These are phyloP conservation scores for Micractinium conductrix DNA, from an alignment of 139 green algal genomes.

Conservation along the genomic window DNA sequence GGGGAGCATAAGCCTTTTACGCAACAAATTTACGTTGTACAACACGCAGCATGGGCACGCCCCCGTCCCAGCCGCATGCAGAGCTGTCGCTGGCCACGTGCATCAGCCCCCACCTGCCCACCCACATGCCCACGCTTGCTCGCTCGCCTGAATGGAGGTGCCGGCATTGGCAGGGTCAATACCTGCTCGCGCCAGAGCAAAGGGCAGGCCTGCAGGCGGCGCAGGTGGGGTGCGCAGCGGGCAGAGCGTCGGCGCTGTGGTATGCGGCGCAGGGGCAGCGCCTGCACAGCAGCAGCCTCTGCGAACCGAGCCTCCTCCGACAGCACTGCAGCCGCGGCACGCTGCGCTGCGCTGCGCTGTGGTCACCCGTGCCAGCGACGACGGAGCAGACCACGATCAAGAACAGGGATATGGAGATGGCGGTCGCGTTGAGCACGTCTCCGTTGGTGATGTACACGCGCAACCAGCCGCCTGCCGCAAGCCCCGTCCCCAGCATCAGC, in stretches of 20 bases:
- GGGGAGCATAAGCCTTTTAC: not conserved
- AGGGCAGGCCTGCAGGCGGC: conserved; percentile 70
- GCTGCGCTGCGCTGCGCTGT: too few relatives aligned
- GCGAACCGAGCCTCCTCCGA: too few relatives aligned
- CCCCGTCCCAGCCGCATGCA: not conserved
- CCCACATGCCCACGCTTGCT: not conserved
- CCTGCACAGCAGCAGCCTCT: too few relatives aligned
- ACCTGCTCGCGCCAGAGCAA: conserved; percentile 68
- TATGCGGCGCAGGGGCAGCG: too few relatives aligned
- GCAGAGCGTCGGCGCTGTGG: not conserved
- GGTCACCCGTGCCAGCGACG: conserved; percentile 66
- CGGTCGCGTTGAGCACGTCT: conserved; percentile 61
- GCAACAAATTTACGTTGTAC: too few relatives aligned
- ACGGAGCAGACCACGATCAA: conserved; percentile 85
- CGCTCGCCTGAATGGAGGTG: conserved; percentile 72
- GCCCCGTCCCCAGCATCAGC: conserved; percentile 71
- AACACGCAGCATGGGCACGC: too few relatives aligned
- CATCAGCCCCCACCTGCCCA: not conserved
- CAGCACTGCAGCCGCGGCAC: too few relatives aligned
- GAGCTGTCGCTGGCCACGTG: not conserved
- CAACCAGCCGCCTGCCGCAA: conserved; percentile 76
- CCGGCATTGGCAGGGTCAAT: conserved; percentile 90
- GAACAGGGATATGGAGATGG: conserved; percentile 85
- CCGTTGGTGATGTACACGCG: conserved; percentile 85
- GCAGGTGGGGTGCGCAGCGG: not conserved